Base-by-base conservation (phyloP, 176 grass and related monocot genomes). In the Paspalum notatum region DNA sequence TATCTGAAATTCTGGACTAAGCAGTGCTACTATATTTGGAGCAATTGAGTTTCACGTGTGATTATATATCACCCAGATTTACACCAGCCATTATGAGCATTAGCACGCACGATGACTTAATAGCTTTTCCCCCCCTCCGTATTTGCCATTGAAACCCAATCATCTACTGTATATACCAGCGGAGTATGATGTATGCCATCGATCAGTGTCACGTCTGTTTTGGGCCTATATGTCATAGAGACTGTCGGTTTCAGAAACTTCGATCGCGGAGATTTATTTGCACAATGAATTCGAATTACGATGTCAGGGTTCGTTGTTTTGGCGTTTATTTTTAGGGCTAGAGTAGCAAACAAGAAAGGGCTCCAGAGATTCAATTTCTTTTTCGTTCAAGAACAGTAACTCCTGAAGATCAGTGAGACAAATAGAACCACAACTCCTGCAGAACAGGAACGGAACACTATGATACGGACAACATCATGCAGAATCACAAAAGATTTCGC, bases 21-120 rank as follows among this genome's bases (percentile, higher is more conserved):
- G 18, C 44, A 25, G 12, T 15, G 3, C 16, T 12, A 8, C 75
- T 64, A 79, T 62, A 71, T 85, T 71, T 71, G 54, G 26, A 42
- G n/a, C 17, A 71, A 48, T 32, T 47, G 41, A 50, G 40, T 41
- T 12, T 71, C 15, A 61, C 65, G 7, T 61, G 56, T 43, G 64
- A 4, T 15, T 39, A 0, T 32, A 32, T 27, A 6, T 18, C 18
- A 46, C 17, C 5, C 9, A 66, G 4, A 4, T 20, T 37, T 61
- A 14, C 63, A 66, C 1, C 41, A 56, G 58, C 58, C 58, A 6
- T 41, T 5, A 17, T 21, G 38, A 44, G 21, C 14, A 7, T 12
- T 57, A 2, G 32, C 32, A 66, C 47, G 47, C 11, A 66, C 5
- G 9, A 26, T 68, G 13, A 47, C 12, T 47, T 11, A n/a, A 51